Percentiles rank a stretch among this genome's conserved stretches.
phyloP scores from a whole-genome alignment of 192 early-diverging fungal genomes.

The Mortierella antarctica region DNA sequence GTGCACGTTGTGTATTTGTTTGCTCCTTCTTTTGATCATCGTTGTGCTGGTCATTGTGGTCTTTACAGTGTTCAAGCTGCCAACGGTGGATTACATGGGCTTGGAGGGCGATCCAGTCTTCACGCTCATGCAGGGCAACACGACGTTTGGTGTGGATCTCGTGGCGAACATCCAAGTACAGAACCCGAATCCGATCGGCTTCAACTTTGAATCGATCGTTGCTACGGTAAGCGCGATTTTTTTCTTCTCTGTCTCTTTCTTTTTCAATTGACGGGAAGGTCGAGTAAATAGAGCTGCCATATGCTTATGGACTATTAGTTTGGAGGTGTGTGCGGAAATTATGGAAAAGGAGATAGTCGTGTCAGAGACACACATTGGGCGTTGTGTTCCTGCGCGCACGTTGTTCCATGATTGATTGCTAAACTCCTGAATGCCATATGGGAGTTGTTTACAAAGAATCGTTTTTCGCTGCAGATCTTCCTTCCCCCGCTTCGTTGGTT shows the following conservation, averaged over 20 bases:
- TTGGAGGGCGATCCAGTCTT: slow-evolving; percentile 10
- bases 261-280: neutral
- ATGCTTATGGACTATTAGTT: too few species aligned
- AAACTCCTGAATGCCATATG: too few species aligned
- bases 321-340: too few species aligned
- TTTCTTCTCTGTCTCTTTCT: neutral
- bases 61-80: slow-evolving; percentile 37
- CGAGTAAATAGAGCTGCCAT: too few species aligned
- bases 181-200: slow-evolving; percentile 44
- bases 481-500: too few species aligned
- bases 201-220: slow-evolving; percentile 23
- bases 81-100: slow-evolving; percentile 28
- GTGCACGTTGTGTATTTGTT: slow-evolving; percentile 16
- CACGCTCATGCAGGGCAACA: slow-evolving; percentile 38
- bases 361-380: too few species aligned
- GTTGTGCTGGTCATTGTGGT: slow-evolving; percentile 30
- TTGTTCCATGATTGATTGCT: too few species aligned
- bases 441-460: neutral
- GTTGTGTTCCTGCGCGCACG: too few species aligned
- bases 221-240: slow-evolving; percentile 15
- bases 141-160: slow-evolving; percentile 28
- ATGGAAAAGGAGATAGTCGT: too few species aligned
- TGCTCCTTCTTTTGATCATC: slow-evolving; percentile 17
- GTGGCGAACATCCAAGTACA: slow-evolving; percentile 34
- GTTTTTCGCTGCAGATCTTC: neutral